These are phyloP conservation scores for Candida xiaguanensis DNA, from an alignment of 805 yeast species.

Conservation along the genomic window DNA sequence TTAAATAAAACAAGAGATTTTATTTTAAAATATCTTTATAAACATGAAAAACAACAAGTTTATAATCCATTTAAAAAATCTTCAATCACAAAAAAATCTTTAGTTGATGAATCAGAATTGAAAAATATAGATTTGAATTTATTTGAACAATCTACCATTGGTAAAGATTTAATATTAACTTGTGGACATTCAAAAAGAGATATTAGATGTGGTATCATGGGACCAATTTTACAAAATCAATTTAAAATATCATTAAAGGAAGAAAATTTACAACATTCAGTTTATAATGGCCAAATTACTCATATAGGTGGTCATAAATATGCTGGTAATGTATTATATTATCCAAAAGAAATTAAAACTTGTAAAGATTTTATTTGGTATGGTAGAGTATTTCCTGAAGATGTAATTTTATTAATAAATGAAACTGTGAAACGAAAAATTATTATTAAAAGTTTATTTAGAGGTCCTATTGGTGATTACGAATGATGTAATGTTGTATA, in stretches of 20 bases:
- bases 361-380: constrained; percentile 61
- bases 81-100: background rate
- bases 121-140: background rate
- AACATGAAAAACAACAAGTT: constrained; percentile 9
- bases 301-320: constrained; percentile 86
- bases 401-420: constrained; percentile 62
- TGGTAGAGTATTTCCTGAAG: constrained; percentile 64
- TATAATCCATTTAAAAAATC: constrained; percentile 22
- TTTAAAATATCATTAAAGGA: constrained; percentile 38
- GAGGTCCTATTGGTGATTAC: constrained; percentile 35
- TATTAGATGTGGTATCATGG: constrained; percentile 63
- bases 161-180: constrained; percentile 41
- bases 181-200: constrained; percentile 71
- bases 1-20: constrained; percentile 30
- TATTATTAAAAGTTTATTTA: constrained; percentile 54
- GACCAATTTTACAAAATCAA: constrained; percentile 53
- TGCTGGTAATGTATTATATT: constrained; percentile 75
- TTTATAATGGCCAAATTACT: constrained; percentile 53
- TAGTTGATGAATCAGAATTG: background rate
- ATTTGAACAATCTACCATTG: constrained; percentile 10
- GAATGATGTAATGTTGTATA: too few relatives aligned
- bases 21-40: constrained; percentile 35
- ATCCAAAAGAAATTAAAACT: constrained; percentile 19
- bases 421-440: constrained; percentile 48
- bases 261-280: constrained; percentile 26